These are phyloP conservation scores for Spizellomyces punctatus DNA, from an alignment of 192 early-diverging fungal genomes.

Conservation along the genomic window DNA sequence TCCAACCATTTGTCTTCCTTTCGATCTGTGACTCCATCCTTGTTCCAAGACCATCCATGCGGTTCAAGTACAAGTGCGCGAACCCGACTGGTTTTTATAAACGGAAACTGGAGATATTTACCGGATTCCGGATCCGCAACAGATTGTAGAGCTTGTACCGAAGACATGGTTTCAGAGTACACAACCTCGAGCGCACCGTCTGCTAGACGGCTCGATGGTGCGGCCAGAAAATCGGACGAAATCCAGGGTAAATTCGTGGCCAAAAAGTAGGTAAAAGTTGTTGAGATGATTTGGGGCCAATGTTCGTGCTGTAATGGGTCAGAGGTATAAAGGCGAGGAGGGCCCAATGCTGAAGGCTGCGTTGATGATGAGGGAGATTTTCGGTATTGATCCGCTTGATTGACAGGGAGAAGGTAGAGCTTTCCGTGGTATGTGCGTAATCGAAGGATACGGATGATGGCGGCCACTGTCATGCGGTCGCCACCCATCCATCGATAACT, in stretches of 20 bases:
- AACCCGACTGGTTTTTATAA: constrained; percentile 46
- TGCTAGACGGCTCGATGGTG: constrained; percentile 49
- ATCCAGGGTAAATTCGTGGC: constrained; percentile 69
- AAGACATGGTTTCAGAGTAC: constrained; percentile 47
- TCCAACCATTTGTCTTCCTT: constrained; percentile 28
- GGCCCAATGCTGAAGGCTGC: constrained; percentile 9
- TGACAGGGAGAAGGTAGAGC: constrained; percentile 56
- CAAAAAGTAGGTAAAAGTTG: constrained; percentile 45
- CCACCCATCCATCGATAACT: constrained; percentile 45
- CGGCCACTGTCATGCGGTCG: constrained; percentile 41
- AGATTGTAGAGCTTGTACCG: constrained; percentile 43
- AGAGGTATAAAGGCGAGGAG: constrained; percentile 21
- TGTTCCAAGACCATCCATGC: constrained; percentile 22
- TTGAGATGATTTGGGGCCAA: constrained; percentile 18
- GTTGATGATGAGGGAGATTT: background rate
- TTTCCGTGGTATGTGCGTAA: constrained; percentile 62
- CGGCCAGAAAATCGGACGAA: constrained; percentile 51
- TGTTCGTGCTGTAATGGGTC: constrained; percentile 18
- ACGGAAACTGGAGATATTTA: constrained; percentile 50
- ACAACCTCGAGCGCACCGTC: constrained; percentile 57
- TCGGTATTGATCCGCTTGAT: constrained; percentile 6
- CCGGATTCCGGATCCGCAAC: constrained; percentile 47
- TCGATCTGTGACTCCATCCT: background rate
- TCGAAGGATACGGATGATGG: constrained; percentile 56
- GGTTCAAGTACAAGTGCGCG: constrained; percentile 64